These are phyloP conservation scores for Aegilops longissima DNA, from an alignment of 176 grass and related monocot genomes.

Conservation along the genomic window DNA sequence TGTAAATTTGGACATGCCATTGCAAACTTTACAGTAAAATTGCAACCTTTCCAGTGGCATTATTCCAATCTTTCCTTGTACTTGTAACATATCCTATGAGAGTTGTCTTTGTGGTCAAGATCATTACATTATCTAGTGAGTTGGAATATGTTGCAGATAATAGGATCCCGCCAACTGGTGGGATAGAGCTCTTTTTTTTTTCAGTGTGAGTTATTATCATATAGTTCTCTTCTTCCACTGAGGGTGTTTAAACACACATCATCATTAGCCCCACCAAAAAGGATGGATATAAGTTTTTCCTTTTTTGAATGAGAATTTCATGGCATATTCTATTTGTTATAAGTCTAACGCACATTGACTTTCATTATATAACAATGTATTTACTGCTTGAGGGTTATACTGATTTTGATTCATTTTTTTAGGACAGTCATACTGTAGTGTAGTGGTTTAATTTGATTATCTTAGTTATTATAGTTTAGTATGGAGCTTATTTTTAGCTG, in stretches of 20 bases:
- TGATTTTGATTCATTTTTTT: neutral
- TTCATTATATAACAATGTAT: neutral
- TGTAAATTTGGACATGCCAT: neutral
- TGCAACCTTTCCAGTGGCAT: neutral
- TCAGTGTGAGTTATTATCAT: neutral
- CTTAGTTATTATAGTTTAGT: slow-evolving; percentile 8
- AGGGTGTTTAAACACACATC: slow-evolving; percentile 2
- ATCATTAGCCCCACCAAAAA: neutral
- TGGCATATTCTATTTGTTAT: neutral
- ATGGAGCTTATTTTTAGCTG: slow-evolving; percentile 7
- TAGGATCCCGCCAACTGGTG: neutral
- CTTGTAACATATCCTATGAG: neutral
- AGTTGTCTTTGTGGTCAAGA: neutral
- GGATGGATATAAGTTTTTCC: neutral
- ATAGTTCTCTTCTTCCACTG: neutral
- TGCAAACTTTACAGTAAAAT: neutral
- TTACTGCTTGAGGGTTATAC: neutral
- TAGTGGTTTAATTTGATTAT: slow-evolving; percentile 8
- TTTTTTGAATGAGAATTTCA: neutral
- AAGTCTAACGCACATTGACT: neutral
- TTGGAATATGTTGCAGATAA: neutral
- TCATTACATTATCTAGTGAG: neutral
- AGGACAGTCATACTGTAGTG: neutral
- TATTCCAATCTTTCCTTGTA: neutral
- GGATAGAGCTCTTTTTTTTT: neutral